These are phyloP conservation scores for Metschnikowia shivogae DNA, from an alignment of 805 yeast species.

Conservation along the genomic window DNA sequence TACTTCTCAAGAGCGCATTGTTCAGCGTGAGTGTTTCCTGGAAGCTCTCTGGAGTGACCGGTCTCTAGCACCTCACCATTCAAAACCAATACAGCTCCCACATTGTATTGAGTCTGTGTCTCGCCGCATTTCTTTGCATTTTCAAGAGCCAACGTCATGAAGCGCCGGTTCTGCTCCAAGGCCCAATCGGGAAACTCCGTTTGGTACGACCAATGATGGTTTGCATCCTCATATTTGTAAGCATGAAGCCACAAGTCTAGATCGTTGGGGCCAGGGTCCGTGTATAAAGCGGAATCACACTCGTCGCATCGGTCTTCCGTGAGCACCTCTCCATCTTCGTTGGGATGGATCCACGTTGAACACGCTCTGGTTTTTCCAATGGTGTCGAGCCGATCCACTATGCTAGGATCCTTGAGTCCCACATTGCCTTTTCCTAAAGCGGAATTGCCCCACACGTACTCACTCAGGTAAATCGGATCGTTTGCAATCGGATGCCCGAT, in stretches of 20 bases:
- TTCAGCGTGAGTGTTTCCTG: slow-evolving; percentile 97
- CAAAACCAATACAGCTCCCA: slow-evolving; percentile 81
- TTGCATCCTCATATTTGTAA: slow-evolving; percentile 61
- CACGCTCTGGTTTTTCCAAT: slow-evolving; percentile 71
- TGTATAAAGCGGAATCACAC: slow-evolving; percentile 68
- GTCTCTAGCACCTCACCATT: slow-evolving; percentile 61
- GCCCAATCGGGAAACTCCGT: slow-evolving; percentile 88
- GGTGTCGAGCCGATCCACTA: slow-evolving; percentile 48
- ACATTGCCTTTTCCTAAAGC: slow-evolving; percentile 59
- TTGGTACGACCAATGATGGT: slow-evolving; percentile 62
- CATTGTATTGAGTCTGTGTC: slow-evolving; percentile 83
- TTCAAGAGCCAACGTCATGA: slow-evolving; percentile 71
- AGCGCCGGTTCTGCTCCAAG: slow-evolving; percentile 47
- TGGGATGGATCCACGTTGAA: slow-evolving; percentile 61
- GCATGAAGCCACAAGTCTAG: slow-evolving; percentile 91
- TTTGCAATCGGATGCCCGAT: slow-evolving; percentile 89
- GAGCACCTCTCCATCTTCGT: slow-evolving; percentile 62
- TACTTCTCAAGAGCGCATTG: slow-evolving; percentile 88
- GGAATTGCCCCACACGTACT: slow-evolving; percentile 69
- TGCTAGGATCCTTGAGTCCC: slow-evolving; percentile 42
- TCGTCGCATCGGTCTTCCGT: slow-evolving; percentile 55
- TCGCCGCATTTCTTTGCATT: slow-evolving; percentile 80
- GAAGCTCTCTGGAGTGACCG: slow-evolving; percentile 87
- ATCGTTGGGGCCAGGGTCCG: slow-evolving; percentile 89
- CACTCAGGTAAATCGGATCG: slow-evolving; percentile 86